Evolutionary conservation across 805 yeast species (phyloP).

Genomic region (Candida nonsorbophila): DNA sequence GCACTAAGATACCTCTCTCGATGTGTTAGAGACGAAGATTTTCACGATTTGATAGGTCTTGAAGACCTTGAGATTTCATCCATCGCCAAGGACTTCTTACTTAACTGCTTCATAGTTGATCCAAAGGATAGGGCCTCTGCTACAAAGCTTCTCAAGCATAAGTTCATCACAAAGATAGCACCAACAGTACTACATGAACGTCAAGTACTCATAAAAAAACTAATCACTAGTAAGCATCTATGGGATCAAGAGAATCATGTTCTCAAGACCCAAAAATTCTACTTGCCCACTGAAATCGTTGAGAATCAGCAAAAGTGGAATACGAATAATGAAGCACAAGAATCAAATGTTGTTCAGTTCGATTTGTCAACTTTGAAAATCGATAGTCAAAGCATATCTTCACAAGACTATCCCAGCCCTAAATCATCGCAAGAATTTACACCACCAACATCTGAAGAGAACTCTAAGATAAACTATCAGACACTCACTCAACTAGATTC

Average conservation of each 20-base stretch:
- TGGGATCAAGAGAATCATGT: conserved; percentile 38
- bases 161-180: conserved; percentile 19
- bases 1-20: conserved; percentile 35
- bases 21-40: conserved; percentile 25
- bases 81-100: conserved; percentile 25
- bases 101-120: conserved; percentile 27
- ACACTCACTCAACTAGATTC: conserved; percentile 6
- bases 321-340: conserved; percentile 6
- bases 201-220: conserved; percentile 17
- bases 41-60: conserved; percentile 22
- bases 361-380: conserved; percentile 29
- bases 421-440: conserved; percentile 4
- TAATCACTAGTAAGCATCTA: conserved; percentile 28
- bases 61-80: conserved; percentile 15
- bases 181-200: conserved; percentile 6
- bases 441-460: neutral
- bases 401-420: conserved; percentile 10
- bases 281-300: conserved; percentile 32
- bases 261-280: conserved; percentile 22
- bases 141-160: conserved; percentile 24
- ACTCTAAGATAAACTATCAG: conserved; percentile 5
- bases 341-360: conserved; percentile 20
- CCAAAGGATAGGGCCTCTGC: conserved; percentile 29
- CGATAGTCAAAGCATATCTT: too few species aligned
- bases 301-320: conserved; percentile 29